Evolutionary conservation across 129 eudicot genomes (phyloP).

Genomic region (Flaveria robusta): DNA sequence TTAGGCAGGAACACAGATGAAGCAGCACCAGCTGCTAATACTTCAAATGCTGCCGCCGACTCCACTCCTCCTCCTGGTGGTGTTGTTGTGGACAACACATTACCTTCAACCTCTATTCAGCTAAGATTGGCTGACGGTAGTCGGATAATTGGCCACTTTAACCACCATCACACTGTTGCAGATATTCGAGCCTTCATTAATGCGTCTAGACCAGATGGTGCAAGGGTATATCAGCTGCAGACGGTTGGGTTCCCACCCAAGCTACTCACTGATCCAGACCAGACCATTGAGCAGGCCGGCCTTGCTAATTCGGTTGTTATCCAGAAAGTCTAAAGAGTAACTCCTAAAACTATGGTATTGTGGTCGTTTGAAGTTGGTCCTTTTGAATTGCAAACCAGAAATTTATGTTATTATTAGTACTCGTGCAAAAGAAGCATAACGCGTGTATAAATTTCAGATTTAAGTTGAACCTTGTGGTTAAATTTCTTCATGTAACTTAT

Average conservation of each 20-base stretch:
- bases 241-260: constrained; percentile 83
- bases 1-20: constrained; percentile 62
- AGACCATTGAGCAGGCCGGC: constrained; percentile 87
- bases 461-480: constrained; percentile 8
- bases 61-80: constrained; percentile 50
- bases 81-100: constrained; percentile 54
- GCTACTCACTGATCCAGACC: constrained; percentile 60
- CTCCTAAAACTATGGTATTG: constrained; percentile 18
- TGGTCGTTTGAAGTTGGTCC: neutral
- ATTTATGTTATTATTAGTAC: constrained; percentile 21
- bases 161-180: constrained; percentile 73
- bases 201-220: constrained; percentile 75
- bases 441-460: constrained; percentile 30
- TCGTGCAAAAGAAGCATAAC: constrained; percentile 25
- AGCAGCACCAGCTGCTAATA: constrained; percentile 35
- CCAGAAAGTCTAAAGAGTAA: constrained; percentile 52
- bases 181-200: constrained; percentile 79
- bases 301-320: constrained; percentile 82
- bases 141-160: constrained; percentile 75
- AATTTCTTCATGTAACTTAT: neutral
- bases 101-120: constrained; percentile 79
- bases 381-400: constrained; percentile 21
- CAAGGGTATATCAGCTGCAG: constrained; percentile 69
- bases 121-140: constrained; percentile 77
- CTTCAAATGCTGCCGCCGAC: constrained; percentile 32